Evolutionary conservation across 2,329 filamentous ascomycete genomes (phyloP).

Genomic region (Aureobasidium vineae): DNA sequence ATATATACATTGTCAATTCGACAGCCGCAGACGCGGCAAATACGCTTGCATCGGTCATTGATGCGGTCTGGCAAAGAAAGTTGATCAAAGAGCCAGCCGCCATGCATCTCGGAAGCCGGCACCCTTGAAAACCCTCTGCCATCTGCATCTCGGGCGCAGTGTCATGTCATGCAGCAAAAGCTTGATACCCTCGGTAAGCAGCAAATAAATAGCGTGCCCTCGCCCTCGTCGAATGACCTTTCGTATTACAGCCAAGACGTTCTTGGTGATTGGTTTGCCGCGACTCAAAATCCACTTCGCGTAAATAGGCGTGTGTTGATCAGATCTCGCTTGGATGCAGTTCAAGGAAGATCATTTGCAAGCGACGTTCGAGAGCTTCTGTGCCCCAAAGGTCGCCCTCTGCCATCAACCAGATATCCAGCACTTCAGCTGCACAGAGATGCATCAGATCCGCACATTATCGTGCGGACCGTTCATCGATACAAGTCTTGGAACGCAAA

Average conservation of each 20-base stretch:
- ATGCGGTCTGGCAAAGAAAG: conserved; percentile 14
- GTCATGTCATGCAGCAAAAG: conserved; percentile 24
- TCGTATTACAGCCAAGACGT: conserved; percentile 13
- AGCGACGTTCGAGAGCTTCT: conserved; percentile 23
- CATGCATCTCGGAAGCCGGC: conserved; percentile 22
- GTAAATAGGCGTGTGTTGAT: conserved; percentile 13
- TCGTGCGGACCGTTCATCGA: neutral
- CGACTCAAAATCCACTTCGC: conserved; percentile 6
- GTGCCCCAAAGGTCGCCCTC: neutral
- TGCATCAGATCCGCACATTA: neutral
- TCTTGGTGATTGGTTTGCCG: neutral
- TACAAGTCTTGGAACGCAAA: neutral
- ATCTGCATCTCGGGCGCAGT: conserved; percentile 6
- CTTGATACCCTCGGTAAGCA: conserved; percentile 16
- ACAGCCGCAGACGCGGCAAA: neutral
- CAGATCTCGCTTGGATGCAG: conserved; percentile 26
- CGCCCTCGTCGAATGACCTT: conserved; percentile 20
- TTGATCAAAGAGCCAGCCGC: conserved; percentile 16
- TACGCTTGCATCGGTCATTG: conserved; percentile 9
- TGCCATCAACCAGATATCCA: conserved; percentile 3
- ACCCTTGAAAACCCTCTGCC: conserved; percentile 12
- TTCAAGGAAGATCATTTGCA: conserved; percentile 10
- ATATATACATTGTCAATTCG: conserved; percentile 8
- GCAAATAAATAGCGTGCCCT: conserved; percentile 9
- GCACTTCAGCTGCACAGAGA: neutral